Conservation (phyloP, 1,139 yeast species). For the Nematodospora anomalae region DNA sequence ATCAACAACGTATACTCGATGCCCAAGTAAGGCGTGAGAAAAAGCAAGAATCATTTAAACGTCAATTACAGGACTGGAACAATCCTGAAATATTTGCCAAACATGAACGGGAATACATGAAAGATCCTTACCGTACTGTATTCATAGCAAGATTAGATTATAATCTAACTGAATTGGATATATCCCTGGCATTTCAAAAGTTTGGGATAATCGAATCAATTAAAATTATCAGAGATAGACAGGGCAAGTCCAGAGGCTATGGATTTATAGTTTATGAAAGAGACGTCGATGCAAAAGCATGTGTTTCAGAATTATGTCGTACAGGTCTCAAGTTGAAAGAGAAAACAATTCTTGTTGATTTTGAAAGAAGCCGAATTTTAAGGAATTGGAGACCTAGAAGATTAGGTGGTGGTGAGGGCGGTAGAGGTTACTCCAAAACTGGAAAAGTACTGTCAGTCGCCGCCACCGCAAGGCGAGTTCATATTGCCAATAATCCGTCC, state of each 20-base stretch:
- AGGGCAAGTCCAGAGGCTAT: slow-evolving; percentile 71
- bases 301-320: slow-evolving; percentile 60
- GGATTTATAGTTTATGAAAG: slow-evolving; percentile 76
- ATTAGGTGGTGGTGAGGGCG: slow-evolving; percentile 68
- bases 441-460: slow-evolving; percentile 50
- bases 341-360: slow-evolving; percentile 70
- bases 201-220: slow-evolving; percentile 73
- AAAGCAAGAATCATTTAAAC: slow-evolving; percentile 29
- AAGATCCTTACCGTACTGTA: slow-evolving; percentile 76
- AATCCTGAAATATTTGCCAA: slow-evolving; percentile 51
- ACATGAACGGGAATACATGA: slow-evolving; percentile 57
- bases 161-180: slow-evolving; percentile 63
- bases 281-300: slow-evolving; percentile 56
- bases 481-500: slow-evolving; percentile 19
- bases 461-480: slow-evolving; percentile 42
- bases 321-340: slow-evolving; percentile 37
- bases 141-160: slow-evolving; percentile 76
- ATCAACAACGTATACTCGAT: slow-evolving; percentile 15
- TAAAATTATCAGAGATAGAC: slow-evolving; percentile 61
- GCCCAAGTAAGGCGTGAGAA: slow-evolving; percentile 23
- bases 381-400: slow-evolving; percentile 81
- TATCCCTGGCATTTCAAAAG: slow-evolving; percentile 59
- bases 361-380: slow-evolving; percentile 77
- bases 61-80: slow-evolving; percentile 44
- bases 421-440: slow-evolving; percentile 50